Evolutionary conservation across 352 stramenopile genomes (phyloP).

Genomic region (Blastocystis sp.): DNA sequence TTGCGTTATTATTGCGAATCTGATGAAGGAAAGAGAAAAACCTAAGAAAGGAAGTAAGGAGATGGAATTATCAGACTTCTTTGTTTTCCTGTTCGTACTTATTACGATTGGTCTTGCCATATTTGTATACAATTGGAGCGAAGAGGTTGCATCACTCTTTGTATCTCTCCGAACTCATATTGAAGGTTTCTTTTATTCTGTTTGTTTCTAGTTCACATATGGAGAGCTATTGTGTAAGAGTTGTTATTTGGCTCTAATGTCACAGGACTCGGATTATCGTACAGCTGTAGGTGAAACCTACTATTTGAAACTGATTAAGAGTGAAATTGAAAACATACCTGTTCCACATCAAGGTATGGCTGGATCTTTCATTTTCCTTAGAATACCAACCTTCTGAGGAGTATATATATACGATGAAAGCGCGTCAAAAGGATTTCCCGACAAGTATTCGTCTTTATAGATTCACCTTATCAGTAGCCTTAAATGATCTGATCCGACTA

Average conservation of each 20-base stretch:
- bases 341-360: not conserved
- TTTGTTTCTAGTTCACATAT: not conserved
- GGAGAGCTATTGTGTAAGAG: not conserved
- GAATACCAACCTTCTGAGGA: not conserved
- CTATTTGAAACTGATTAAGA: not conserved
- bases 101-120: constrained; percentile 15
- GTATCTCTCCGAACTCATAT: not conserved
- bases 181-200: constrained; percentile 2
- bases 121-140: constrained; percentile 46
- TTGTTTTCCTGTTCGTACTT: constrained; percentile 21
- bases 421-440: not conserved
- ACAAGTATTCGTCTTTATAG: not conserved
- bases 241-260: not conserved
- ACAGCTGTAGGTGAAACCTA: not conserved
- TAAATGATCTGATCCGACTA: not conserved
- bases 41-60: not conserved
- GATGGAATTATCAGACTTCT: not conserved
- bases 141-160: constrained; percentile 4
- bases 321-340: not conserved
- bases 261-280: constrained; percentile 27
- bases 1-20: constrained; percentile 28
- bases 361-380: not conserved
- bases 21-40: constrained; percentile 5
- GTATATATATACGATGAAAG: not conserved
- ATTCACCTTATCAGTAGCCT: not conserved